phyloP scores from a whole-genome alignment of 2,329 filamentous ascomycete genomes.

The Cercospora zeina region DNA sequence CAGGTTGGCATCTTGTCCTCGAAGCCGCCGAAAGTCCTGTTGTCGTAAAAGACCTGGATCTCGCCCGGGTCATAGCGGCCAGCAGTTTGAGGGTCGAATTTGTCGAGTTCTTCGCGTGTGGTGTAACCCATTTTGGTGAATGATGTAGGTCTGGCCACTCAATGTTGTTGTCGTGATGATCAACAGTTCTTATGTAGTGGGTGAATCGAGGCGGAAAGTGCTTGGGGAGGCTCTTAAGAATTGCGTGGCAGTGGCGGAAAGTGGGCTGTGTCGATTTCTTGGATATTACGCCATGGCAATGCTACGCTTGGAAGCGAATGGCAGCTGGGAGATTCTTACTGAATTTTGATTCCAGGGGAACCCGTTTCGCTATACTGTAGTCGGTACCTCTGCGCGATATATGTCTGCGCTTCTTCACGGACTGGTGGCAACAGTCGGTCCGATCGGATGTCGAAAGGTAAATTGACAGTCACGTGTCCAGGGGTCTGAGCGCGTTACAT shows the following conservation, averaged over 20 bases:
- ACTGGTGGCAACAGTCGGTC: conserved; percentile 1
- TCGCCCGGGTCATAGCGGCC: conserved; percentile 37
- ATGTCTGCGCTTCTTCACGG: not conserved
- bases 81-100: conserved; percentile 32
- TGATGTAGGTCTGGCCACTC: not conserved
- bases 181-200: not conserved
- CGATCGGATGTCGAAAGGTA: conserved; percentile 1
- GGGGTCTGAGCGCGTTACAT: not conserved
- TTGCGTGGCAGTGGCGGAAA: conserved; percentile 8
- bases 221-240: conserved; percentile 1
- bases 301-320: conserved; percentile 3
- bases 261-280: conserved; percentile 1
- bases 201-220: not conserved
- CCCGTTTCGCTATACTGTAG: not conserved
- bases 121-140: conserved; percentile 4
- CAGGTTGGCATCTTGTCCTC: conserved; percentile 34
- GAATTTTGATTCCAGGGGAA: not conserved
- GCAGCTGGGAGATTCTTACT: not conserved
- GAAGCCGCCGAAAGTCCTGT: conserved; percentile 30
- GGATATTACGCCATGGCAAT: conserved; percentile 26
- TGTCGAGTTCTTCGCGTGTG: conserved; percentile 24
- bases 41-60: conserved; percentile 40
- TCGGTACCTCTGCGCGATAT: conserved; percentile 9
- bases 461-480: not conserved
- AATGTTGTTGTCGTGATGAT: not conserved